Base-by-base conservation (phyloP, 768 basidiomycete species). In the Dentipellis sp. region DNA sequence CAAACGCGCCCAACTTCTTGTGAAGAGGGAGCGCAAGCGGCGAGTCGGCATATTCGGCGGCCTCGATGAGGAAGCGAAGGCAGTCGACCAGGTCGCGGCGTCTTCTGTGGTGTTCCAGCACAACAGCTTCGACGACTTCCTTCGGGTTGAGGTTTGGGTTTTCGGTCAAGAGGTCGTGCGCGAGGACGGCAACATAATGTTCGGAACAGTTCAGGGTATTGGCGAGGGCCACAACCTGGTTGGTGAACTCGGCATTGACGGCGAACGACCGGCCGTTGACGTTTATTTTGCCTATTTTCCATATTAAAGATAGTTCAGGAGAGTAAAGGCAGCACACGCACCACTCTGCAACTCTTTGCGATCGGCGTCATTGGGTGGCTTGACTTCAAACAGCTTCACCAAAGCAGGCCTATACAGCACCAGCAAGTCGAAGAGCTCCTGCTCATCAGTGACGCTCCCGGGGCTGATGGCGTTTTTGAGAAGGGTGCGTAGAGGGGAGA, bases 121-220 rank as follows among this genome's bases (percentile, higher is more conserved):
- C 67, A 17, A 87, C 77, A 1, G 76, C 69, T 65, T 93, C 91
- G 35, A 91, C 73, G 52, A 74, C 80, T 55, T 72, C 75, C 1
- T 81, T 75, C 4, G 80, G 71, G 3, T 69, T 72, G 14, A 85
- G 71, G 59, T 90, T 89, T 0, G 88, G 84, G 63, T 84, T 82
- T 57, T 77, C 71, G 1, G 77, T 63, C 71, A 84, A 83, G 42
- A 86, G 75, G 19, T 78, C 70, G 56, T 87, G 81, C 48, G 91
- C 73, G 16, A 91, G 78, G 19, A 75, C 75, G 4, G 91, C 88
- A 52, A 84, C 71, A 68, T 88, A 83, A 62, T 84, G 81, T 71
- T 95, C 93, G 11, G 93, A 94, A 61, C 83, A 83, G 63, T 81
- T 77, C 53, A 97, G 83, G 54, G 90, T 82, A 65, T 88, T 82